Percentiles rank a stretch among this genome's conserved stretches.
Evolutionary conservation across 1,284 basidiomycete species (phyloP).

Genomic region (Inonotus obliquus): DNA sequence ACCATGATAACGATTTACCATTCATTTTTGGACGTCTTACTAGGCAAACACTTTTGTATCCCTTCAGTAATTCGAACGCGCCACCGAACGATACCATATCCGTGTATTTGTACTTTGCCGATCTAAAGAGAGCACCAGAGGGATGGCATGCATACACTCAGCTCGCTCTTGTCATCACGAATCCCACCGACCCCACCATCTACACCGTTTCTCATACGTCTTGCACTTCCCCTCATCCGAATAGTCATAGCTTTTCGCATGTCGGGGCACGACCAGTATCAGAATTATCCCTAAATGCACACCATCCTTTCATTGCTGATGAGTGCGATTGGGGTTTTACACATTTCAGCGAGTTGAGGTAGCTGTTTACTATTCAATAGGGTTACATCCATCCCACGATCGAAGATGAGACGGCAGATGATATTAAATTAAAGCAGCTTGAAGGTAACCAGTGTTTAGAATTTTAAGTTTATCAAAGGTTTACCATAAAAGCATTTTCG

Average conservation of each 20-base stretch:
- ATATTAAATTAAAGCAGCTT: no score
- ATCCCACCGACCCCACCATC: conserved; percentile 90
- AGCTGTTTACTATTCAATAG: conserved; percentile 85
- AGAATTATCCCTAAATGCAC: conserved; percentile 70
- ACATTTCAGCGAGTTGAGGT: conserved; percentile 96
- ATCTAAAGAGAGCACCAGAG: conserved; percentile 94
- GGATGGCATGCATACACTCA: conserved; percentile 99
- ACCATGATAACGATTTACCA: conserved; percentile 15
- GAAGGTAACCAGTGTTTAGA: no score
- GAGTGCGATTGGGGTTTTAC: conserved; percentile 99
- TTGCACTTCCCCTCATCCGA: conserved; percentile 8
- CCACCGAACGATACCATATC: conserved; percentile 99
- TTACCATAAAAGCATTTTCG: conserved; percentile 98
- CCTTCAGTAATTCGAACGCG: conserved; percentile 98
- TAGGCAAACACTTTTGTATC: conserved; percentile 98
- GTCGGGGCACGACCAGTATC: conserved; percentile 5
- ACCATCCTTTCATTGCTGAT: conserved; percentile 98
- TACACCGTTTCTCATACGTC: conserved; percentile 94
- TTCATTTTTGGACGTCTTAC: conserved; percentile 8
- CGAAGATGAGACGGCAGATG: conserved; percentile 86
- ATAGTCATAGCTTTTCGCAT: not conserved
- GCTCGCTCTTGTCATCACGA: conserved; percentile 98
- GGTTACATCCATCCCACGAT: no score
- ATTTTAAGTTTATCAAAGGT: no score
- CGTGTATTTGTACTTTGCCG: conserved; percentile 98